A percentile compares a stretch with the other conserved stretches of the same genome.
Conservation (phyloP, 495 filamentous ascomycete genomes). For the Stereocaulon alpinum region DNA sequence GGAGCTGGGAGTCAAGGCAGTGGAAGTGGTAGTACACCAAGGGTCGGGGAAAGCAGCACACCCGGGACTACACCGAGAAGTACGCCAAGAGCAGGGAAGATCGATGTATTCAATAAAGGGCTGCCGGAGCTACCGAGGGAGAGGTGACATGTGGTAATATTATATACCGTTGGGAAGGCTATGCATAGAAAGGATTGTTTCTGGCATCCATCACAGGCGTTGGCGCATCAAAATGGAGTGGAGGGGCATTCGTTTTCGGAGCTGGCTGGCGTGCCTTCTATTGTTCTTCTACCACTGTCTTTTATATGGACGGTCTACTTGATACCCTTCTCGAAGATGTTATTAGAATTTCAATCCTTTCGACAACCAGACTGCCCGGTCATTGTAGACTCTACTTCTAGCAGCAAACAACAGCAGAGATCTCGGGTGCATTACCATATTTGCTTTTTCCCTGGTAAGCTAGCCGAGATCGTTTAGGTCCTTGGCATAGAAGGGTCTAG, state of each 20-base stretch:
- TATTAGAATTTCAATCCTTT: background rate
- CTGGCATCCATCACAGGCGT: slow-evolving; percentile 5
- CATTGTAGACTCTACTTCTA: too few species aligned
- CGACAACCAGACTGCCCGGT: too few species aligned
- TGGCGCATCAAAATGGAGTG: background rate
- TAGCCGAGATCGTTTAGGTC: too few species aligned
- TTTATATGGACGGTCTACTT: slow-evolving; percentile 1
- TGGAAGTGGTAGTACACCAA: slow-evolving; percentile 13
- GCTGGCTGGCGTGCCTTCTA: background rate
- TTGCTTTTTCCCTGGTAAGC: too few species aligned
- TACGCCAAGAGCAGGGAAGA: slow-evolving; percentile 10
- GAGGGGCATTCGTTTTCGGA: background rate
- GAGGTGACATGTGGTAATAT: background rate
- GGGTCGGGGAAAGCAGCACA: slow-evolving; percentile 1
- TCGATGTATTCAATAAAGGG: background rate
- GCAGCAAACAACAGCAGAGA: too few species aligned
- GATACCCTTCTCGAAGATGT: slow-evolving; percentile 12
- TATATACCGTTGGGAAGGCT: too few species aligned
- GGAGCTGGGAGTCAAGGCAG: slow-evolving; percentile 11
- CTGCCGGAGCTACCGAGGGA: background rate
- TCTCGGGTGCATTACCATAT: too few species aligned
- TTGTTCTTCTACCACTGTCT: slow-evolving; percentile 3
- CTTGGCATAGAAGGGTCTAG: too few species aligned
- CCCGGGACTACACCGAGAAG: slow-evolving; percentile 9
- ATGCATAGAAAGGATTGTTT: too few species aligned